Evolutionary conservation across 306 rosid genomes (phyloP), one percentile per base, ranked within the genome.

Genomic region (Arachis stenosperma): DNA sequence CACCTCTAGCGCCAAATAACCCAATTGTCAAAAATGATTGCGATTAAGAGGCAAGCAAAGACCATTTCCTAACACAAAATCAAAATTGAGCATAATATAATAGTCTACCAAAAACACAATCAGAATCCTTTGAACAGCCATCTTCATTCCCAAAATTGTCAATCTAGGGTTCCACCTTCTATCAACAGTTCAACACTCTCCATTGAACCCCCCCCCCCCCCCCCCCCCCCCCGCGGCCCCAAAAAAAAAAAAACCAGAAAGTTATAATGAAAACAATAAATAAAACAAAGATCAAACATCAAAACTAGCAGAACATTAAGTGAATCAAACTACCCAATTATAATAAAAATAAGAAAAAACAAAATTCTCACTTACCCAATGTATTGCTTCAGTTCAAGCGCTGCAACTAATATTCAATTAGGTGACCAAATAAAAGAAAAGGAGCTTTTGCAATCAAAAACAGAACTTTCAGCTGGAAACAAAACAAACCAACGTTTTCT

Each of bases 91-190:
- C 60, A 67, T 51, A 46, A 17, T 61, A 61, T 52, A 50, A 29
- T 22, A 74, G 8, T 42, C 75, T 44, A 15, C 8, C 36, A 27
- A 17, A 61, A 53, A 65, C 9, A 14, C 36, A n/a, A 43, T 43
- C 69, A 62, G 52, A 55, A 67, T 6, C 39, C 17, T 78, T 43
- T 40, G 51, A 55, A 60, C 41, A 51, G 37, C 1, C 63, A 51
- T 43, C 57, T 48, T 10, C 6, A n/a, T 42, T 43, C 47, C 65
- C 9, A 64, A 29, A 12, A 42, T 55, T 43, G 37, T 14, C 65
- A 65, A 75, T 9, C 75, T 64, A 54, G 65, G 79, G 70, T 65
- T 64, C 65, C 36, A n/a, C 11, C 36, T 14, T 14, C 48, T 10
- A 33, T 33, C 9, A 55, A 42, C 10, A 72, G 39, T 3, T 63